These are phyloP conservation scores for Sugiyamaella novakii DNA, from an alignment of 1,139 yeast species.

Conservation along the genomic window DNA sequence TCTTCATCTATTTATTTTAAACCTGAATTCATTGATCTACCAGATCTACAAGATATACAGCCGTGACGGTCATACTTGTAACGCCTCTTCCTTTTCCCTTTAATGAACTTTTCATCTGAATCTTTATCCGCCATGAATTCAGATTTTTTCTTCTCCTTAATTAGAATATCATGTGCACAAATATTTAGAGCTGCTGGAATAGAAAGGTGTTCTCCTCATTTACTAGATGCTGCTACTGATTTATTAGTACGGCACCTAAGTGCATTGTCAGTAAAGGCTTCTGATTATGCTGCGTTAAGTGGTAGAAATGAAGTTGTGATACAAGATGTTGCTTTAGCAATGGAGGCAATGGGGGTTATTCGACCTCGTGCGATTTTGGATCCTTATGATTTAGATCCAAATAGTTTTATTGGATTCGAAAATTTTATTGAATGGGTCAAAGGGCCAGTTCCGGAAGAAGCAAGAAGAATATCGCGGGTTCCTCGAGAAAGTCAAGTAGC, in stretches of 20 bases:
- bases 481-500: conserved; percentile 33
- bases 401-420: conserved; percentile 44
- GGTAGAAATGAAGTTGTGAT: conserved; percentile 49
- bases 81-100: neutral
- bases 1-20: too few relatives aligned
- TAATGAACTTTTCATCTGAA: neutral
- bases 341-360: conserved; percentile 57
- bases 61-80: too few relatives aligned
- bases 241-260: conserved; percentile 58
- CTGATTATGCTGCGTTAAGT: conserved; percentile 45
- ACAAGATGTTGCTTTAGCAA: conserved; percentile 63
- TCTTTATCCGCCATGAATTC: conserved; percentile 37
- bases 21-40: too few relatives aligned
- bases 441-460: conserved; percentile 47
- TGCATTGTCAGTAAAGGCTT: conserved; percentile 50
- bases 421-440: conserved; percentile 54
- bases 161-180: conserved; percentile 67
- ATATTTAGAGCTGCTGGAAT: conserved; percentile 70
- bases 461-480: conserved; percentile 45
- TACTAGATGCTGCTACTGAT: conserved; percentile 65
- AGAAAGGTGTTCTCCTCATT: conserved; percentile 65
- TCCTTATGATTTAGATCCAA: conserved; percentile 42
- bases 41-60: too few relatives aligned
- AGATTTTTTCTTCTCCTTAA: conserved; percentile 59
- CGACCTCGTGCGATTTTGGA: conserved; percentile 50